Conservation (phyloP, 2,329 filamentous ascomycete species). For the Aureobasidium sp. region DNA sequence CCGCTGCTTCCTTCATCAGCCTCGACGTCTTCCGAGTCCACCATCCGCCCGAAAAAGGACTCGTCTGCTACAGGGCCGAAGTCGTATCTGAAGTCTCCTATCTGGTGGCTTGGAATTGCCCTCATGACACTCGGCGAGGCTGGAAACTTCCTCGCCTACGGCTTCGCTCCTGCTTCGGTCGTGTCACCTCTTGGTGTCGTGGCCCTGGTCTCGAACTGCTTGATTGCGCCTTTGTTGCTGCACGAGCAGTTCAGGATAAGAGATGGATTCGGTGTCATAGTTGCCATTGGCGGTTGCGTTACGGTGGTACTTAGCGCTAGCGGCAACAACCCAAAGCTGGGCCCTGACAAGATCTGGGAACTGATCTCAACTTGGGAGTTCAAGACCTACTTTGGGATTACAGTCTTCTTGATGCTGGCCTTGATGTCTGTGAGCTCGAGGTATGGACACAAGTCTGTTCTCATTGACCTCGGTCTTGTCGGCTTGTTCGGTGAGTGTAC, state of each 20-base stretch:
- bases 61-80: slow-evolving; percentile 40
- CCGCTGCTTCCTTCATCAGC: slow-evolving; percentile 43
- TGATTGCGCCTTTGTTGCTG: slow-evolving; percentile 90
- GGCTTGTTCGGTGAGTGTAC: slow-evolving; percentile 69
- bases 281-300: slow-evolving; percentile 81
- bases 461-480: slow-evolving; percentile 89
- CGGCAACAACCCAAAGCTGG: slow-evolving; percentile 81
- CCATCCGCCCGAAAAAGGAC: slow-evolving; percentile 33
- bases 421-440: slow-evolving; percentile 76
- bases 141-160: slow-evolving; percentile 95
- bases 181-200: slow-evolving; percentile 97
- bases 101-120: slow-evolving; percentile 93
- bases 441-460: slow-evolving; percentile 78
- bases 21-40: slow-evolving; percentile 34
- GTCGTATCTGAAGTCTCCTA: slow-evolving; percentile 81
- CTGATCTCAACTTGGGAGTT: slow-evolving; percentile 86
- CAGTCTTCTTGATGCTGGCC: slow-evolving; percentile 61
- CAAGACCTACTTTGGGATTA: slow-evolving; percentile 80
- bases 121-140: slow-evolving; percentile 90
- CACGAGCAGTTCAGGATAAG: slow-evolving; percentile 80
- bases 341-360: slow-evolving; percentile 81
- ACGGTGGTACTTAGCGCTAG: slow-evolving; percentile 89
- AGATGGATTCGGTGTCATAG: slow-evolving; percentile 80
- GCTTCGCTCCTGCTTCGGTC: slow-evolving; percentile 94
- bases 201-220: slow-evolving; percentile 89